Evolutionary conservation across 2,329 filamentous ascomycete genomes (phyloP).

Genomic region (Monilinia aucupariae): DNA sequence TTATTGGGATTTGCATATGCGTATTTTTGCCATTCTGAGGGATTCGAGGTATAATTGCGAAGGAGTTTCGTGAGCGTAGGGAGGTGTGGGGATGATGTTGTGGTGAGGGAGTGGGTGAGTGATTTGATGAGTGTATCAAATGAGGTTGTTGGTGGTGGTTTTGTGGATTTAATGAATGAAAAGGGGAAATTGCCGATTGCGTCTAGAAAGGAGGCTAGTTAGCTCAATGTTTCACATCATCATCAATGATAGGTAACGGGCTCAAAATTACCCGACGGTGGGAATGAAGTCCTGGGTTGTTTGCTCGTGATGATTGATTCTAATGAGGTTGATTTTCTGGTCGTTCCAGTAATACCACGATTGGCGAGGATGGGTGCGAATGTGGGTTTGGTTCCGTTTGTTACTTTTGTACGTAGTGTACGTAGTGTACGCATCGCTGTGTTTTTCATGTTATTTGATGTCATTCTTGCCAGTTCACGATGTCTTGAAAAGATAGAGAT

Average conservation of each 20-base stretch:
- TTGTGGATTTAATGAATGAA: not conserved
- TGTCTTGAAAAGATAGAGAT: not conserved
- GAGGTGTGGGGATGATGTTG: constrained; percentile 19
- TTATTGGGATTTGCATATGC: constrained; percentile 62
- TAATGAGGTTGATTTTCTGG: constrained; percentile 15
- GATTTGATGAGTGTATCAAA: constrained; percentile 25
- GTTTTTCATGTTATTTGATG: constrained; percentile 10
- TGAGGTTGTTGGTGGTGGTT: constrained; percentile 12
- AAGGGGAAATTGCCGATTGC: not conserved
- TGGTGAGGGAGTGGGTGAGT: constrained; percentile 21
- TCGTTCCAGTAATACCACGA: constrained; percentile 13
- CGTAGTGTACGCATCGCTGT: constrained; percentile 9
- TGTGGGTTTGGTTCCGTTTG: not conserved
- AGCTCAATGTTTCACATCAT: not conserved
- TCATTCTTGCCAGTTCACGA: constrained; percentile 1
- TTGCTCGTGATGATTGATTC: constrained; percentile 1
- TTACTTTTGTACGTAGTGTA: constrained; percentile 14
- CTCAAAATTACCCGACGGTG: constrained; percentile 10
- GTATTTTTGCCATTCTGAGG: constrained; percentile 62
- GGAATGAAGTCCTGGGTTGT: not conserved
- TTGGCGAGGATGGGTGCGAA: constrained; percentile 6
- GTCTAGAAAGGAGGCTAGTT: constrained; percentile 7
- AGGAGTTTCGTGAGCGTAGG: constrained; percentile 24
- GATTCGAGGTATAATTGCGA: constrained; percentile 24
- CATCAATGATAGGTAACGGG: not conserved